Percentiles rank a stretch among this genome's conserved stretches.
Evolutionary conservation across 768 basidiomycete genomes (phyloP).

Genomic region (Ephemerocybe angulata): DNA sequence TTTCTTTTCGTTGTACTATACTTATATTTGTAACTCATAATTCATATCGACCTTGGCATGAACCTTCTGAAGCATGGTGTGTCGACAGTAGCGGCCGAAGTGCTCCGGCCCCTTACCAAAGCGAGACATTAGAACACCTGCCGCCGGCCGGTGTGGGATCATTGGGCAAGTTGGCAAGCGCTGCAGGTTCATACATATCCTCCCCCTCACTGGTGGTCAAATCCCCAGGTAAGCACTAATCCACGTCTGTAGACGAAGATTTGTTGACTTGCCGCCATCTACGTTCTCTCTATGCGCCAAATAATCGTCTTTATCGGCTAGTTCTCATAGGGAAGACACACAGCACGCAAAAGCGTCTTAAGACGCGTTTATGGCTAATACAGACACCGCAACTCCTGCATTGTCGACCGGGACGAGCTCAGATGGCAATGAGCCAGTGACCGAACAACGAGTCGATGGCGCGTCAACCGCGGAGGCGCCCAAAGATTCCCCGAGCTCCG

Average conservation of each 20-base stretch:
- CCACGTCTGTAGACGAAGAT: neutral
- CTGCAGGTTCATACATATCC: constrained; percentile 19
- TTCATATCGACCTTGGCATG: neutral
- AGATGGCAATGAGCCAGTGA: constrained; percentile 33
- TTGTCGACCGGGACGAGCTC: constrained; percentile 34
- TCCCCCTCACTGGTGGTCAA: constrained; percentile 31
- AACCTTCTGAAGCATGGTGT: neutral
- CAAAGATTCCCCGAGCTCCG: constrained; percentile 12
- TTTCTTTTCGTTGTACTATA: constrained; percentile 19
- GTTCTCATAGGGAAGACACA: constrained; percentile 27
- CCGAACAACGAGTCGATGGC: constrained; percentile 25
- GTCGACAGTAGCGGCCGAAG: neutral
- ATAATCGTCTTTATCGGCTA: constrained; percentile 6
- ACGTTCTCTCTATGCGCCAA: neutral
- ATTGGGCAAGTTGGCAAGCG: constrained; percentile 3
- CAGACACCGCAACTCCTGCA: constrained; percentile 45
- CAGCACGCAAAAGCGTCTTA: constrained; percentile 51
- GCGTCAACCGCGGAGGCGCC: constrained; percentile 15
- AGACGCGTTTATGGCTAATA: constrained; percentile 82
- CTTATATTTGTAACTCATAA: constrained; percentile 13
- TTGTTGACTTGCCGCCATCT: neutral
- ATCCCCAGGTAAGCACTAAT: constrained; percentile 34
- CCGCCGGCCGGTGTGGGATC: constrained; percentile 13
- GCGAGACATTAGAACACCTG: neutral
- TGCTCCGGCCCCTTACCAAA: neutral